Base-by-base conservation (phyloP, 1,284 basidiomycete genomes). In the Neotropicomus parvogracilis region DNA sequence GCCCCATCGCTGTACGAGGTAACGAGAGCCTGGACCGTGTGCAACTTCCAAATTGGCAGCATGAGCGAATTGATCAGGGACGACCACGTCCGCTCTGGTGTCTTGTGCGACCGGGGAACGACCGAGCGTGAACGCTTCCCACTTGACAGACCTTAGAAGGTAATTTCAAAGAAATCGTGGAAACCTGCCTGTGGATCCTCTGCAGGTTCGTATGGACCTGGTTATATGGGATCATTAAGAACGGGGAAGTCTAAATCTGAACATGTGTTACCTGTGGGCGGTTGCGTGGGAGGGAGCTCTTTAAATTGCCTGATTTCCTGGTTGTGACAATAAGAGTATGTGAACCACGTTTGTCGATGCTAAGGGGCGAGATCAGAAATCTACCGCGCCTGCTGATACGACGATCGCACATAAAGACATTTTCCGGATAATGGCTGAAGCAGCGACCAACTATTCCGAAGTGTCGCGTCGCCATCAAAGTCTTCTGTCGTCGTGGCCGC, bases 301-400 rank as follows among this genome's bases (percentile, higher is more conserved):
- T 86, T 85, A 73, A 95, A 95, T 70, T 95, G 92, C 48, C 91
- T 83, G 53, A 93, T 88, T 70, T 91, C 82, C 51, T 82, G 78
- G 69, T 90, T 88, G 70, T 94, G 92, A 73, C 93, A 95, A 70
- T 95, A 95, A 50, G 90, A 86, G 69, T 95, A 97, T 35, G 93
- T 97, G 72, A 95, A 97, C 94, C 94, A 97, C 33, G 85, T 79
- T 75, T 90, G 87, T 59, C 81, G 80, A 66, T 87, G 84, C 88
- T 91, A 59, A 46, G 20, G 44, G 38, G 38, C 6, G 17, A 27
- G 35, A 48, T 68, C 38, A 54, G 49, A 54, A 37, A 28, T 51
- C 56, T 43, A 44, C 20, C 35, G 34, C 37, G 44, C 19, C 42
- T 53, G 45, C 57, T 59, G 52, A 52, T 53, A 54, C 49, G 51